Conservation (phyloP, 2,329 filamentous ascomycete genomes). For the Phialocephala sp. region DNA sequence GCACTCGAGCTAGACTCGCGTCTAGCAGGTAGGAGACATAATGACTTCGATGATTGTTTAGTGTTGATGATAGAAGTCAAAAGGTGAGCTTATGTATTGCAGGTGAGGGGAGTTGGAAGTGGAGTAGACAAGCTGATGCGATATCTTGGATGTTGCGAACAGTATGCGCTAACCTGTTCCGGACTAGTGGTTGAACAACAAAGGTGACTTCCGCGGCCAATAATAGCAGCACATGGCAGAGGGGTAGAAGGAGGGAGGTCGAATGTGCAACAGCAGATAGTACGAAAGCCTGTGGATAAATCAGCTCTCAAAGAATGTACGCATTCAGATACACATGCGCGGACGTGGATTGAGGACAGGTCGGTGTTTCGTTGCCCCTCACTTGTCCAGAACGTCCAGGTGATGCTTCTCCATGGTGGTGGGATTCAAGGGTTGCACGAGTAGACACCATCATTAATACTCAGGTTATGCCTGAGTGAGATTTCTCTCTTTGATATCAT, state of each 20-base stretch:
- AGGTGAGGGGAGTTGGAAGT: constrained; percentile 11
- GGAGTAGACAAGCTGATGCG: constrained; percentile 11
- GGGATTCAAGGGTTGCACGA: not conserved
- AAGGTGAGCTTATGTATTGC: constrained; percentile 17
- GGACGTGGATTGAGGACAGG: not conserved
- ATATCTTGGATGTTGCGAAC: constrained; percentile 2
- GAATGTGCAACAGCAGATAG: not conserved
- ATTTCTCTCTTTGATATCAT: constrained; percentile 10
- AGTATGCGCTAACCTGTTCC: not conserved
- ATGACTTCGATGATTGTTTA: constrained; percentile 29
- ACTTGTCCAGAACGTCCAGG: not conserved
- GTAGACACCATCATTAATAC: constrained; percentile 5
- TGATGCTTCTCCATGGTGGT: not conserved
- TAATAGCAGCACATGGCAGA: not conserved
- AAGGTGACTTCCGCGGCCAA: not conserved
- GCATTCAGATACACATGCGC: not conserved
- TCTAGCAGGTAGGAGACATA: constrained; percentile 49
- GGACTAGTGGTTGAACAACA: not conserved
- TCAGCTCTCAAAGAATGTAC: not conserved
- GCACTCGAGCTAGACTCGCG: constrained; percentile 51
- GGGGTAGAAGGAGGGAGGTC: not conserved
- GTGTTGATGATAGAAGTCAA: constrained; percentile 24
- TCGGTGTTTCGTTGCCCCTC: not conserved
- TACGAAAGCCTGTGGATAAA: not conserved
- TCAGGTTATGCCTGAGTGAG: constrained; percentile 11